Percentiles rank a stretch among this genome's conserved stretches.
These are phyloP conservation scores for Citrus cavaleriei DNA, from an alignment of 345 rosid genomes.

Conservation along the genomic window DNA sequence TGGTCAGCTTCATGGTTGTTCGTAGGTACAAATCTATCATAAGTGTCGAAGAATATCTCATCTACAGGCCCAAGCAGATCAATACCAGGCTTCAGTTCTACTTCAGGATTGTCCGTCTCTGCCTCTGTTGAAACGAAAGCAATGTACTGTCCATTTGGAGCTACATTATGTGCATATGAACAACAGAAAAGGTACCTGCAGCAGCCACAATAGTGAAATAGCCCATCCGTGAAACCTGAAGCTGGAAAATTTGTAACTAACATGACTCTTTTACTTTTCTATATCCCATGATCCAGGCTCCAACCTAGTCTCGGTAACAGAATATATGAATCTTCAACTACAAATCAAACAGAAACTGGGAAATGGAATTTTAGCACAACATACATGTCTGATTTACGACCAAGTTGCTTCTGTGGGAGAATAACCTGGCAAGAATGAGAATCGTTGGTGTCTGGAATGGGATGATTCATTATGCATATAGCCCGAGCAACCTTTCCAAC, in stretches of 20 bases:
- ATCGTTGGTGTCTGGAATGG: conserved; percentile 75
- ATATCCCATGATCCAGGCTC: too few species aligned
- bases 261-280: neutral
- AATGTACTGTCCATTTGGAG: conserved; percentile 84
- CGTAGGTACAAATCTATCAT: conserved; percentile 71
- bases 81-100: conserved; percentile 80
- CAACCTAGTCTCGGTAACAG: neutral
- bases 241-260: neutral
- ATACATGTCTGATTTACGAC: conserved; percentile 89
- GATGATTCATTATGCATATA: conserved; percentile 94
- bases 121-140: conserved; percentile 95
- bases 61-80: conserved; percentile 73
- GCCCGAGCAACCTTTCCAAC: conserved; percentile 93
- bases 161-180: conserved; percentile 93
- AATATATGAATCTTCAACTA: neutral
- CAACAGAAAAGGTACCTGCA: conserved; percentile 93
- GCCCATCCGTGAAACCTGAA: too few species aligned
- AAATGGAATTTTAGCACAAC: conserved; percentile 11
- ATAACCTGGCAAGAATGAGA: conserved; percentile 93
- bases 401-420: conserved; percentile 91
- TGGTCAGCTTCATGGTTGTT: conserved; percentile 51
- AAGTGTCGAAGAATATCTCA: conserved; percentile 74
- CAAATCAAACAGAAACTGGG: neutral
- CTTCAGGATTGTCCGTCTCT: conserved; percentile 77
- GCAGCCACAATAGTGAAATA: neutral